Evolutionary conservation across 2,329 filamentous ascomycete species (phyloP).

Genomic region (Alternaria hordeiaustralica): DNA sequence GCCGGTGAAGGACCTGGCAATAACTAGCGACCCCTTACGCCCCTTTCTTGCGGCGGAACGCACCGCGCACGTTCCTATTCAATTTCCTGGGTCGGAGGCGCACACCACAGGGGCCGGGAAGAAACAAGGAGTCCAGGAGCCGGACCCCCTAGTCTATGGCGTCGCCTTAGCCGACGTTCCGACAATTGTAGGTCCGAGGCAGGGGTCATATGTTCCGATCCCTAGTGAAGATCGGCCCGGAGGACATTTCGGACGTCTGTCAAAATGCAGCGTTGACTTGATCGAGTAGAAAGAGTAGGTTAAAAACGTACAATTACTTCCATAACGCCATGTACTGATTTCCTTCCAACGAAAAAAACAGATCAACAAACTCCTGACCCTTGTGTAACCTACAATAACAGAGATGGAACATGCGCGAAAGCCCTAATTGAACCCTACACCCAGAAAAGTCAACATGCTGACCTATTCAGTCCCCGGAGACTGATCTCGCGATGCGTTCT

Average conservation of each 20-base stretch:
- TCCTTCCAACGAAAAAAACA: background rate
- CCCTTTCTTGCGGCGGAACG: background rate
- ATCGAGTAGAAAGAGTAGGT: background rate
- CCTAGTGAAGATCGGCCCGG: background rate
- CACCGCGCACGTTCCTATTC: background rate
- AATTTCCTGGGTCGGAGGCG: background rate
- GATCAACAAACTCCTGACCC: background rate
- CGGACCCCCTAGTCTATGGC: background rate
- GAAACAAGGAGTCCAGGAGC: background rate
- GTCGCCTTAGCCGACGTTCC: background rate
- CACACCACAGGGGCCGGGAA: background rate
- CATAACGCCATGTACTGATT: background rate
- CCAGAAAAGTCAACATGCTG: background rate
- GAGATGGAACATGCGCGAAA: background rate
- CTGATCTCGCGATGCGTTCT: no score
- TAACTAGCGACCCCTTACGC: background rate
- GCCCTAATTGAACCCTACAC: background rate
- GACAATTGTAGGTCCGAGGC: background rate
- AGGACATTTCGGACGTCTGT: background rate
- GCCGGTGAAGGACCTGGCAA: background rate
- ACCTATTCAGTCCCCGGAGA: background rate
- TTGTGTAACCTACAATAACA: rapidly evolving
- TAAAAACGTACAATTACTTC: background rate
- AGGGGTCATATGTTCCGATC: background rate
- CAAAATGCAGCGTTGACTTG: background rate